Base-by-base conservation (phyloP, 208 protist genomes). In the Leishmania tarentolae region DNA sequence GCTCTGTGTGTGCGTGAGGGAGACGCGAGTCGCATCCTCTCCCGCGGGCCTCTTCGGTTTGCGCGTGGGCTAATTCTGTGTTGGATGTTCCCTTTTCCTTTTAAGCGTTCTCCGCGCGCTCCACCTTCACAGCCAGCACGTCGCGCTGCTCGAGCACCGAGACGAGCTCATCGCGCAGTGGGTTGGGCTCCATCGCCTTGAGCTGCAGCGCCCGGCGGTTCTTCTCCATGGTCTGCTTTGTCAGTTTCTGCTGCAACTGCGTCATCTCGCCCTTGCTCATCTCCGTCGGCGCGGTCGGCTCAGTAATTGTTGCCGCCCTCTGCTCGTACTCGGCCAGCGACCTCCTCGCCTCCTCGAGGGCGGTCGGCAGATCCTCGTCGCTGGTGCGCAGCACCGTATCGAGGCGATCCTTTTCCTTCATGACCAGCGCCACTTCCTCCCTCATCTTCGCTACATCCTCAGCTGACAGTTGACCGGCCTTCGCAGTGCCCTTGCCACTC, bases 221-320 rank as follows among this genome's bases (percentile, higher is more conserved):
- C 53, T 87, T 85, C 24, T 96, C 92, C 85, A 90, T 88, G 31
- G 86, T 91, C 76, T 94, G 92, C 87, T 96, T 97, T 56, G 83
- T 83, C 44, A 95, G 76, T 77, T 96, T 95, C 86, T 95, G 91
- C 86, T 94, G 90, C 57, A 95, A 88, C 85, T 94, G 90, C 82
- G 88, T 83, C 56, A 94, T 79, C 75, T 95, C 91, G 0, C 87
- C 87, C 78, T 92, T 94, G 81, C 74, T 89, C 76, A 96, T 78
- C 73, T 78, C 76, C 42, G 79, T 53, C 40, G 76, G 72, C n/a
- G 79, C 75, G 40, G 86, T 71, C 42, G 72, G 31, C 28, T 69
- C 76, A 11, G 73, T 79, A 3, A 86, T 7, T 8, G 80, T 81
- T 15, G 83, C 72, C 3, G 82, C 83, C 75, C 87, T 74, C 56